phyloP scores from a whole-genome alignment of 2,329 filamentous ascomycete genomes.

The Nemania sp. region DNA sequence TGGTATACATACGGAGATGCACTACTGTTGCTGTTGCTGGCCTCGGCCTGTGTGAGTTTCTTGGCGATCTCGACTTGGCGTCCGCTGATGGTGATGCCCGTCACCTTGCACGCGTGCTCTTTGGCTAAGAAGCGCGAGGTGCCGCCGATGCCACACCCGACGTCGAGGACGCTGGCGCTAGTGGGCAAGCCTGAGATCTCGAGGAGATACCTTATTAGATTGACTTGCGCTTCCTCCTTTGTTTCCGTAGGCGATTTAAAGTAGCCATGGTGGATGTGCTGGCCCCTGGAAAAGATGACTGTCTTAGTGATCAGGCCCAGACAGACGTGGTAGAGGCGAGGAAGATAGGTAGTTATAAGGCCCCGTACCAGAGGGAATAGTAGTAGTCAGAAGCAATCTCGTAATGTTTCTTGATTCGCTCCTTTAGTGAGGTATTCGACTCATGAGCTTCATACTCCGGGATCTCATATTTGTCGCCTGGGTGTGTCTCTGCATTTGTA shows the following conservation, averaged over 20 bases:
- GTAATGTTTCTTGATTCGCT: slow-evolving; percentile 70
- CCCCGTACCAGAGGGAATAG: slow-evolving; percentile 66
- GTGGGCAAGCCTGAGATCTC: slow-evolving; percentile 57
- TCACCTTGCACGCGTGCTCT: slow-evolving; percentile 64
- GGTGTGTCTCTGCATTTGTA: slow-evolving; percentile 37
- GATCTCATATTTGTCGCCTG: slow-evolving; percentile 49
- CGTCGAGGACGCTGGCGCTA: slow-evolving; percentile 64
- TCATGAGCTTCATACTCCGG: slow-evolving; percentile 46
- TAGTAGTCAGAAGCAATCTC: slow-evolving; percentile 73
- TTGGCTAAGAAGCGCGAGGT: slow-evolving; percentile 68
- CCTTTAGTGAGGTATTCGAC: slow-evolving; percentile 59
- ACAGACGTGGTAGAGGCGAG: not conserved
- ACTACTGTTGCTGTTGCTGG: not conserved
- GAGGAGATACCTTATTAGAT: slow-evolving; percentile 67
- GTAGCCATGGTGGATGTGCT: slow-evolving; percentile 74
- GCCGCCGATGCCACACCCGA: slow-evolving; percentile 71
- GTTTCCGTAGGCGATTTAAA: slow-evolving; percentile 63
- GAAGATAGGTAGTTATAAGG: not conserved
- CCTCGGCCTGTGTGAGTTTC: slow-evolving; percentile 57
- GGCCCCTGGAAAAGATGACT: slow-evolving; percentile 59
- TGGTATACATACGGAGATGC: slow-evolving; percentile 19
- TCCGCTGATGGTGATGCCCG: slow-evolving; percentile 70
- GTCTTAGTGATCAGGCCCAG: slow-evolving; percentile 24
- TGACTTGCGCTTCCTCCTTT: slow-evolving; percentile 69
- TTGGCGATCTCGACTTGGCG: slow-evolving; percentile 70